These are phyloP conservation scores for Tolypocladium album DNA, from an alignment of 2,329 filamentous ascomycete genomes.

Conservation along the genomic window DNA sequence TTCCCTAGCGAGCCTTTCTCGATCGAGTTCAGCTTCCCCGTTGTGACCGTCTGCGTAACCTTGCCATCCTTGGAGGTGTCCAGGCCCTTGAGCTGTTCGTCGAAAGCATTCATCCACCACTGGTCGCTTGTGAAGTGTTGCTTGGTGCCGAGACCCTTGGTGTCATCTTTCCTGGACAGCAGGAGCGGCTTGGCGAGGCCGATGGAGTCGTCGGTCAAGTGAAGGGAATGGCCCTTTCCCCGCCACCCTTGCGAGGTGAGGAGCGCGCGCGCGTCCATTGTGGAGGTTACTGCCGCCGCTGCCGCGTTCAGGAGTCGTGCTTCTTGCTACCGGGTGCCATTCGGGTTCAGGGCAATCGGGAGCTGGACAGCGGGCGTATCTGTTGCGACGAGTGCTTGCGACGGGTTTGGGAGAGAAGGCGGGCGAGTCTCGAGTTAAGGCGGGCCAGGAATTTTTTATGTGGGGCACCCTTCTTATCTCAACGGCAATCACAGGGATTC, in stretches of 20 bases:
- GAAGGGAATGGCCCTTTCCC: slow-evolving; percentile 78
- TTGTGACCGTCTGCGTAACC: slow-evolving; percentile 44
- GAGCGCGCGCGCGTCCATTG: slow-evolving; percentile 77
- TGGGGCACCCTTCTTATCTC: background rate
- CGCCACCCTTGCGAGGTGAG: slow-evolving; percentile 84
- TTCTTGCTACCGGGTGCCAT: background rate
- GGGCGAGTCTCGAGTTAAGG: background rate
- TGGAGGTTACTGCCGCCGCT: background rate
- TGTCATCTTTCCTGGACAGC: slow-evolving; percentile 72
- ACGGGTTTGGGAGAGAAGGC: background rate
- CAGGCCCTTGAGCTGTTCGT: slow-evolving; percentile 76
- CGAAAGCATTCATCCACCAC: slow-evolving; percentile 96
- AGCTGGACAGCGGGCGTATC: background rate
- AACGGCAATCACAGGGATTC: too few relatives aligned
- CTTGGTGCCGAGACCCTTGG: slow-evolving; percentile 71
- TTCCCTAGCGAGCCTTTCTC: slow-evolving; percentile 39
- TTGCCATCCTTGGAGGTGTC: slow-evolving; percentile 49
- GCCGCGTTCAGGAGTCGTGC: background rate
- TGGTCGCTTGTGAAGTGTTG: slow-evolving; percentile 61
- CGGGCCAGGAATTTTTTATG: background rate
- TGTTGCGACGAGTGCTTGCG: background rate
- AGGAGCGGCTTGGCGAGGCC: slow-evolving; percentile 78
- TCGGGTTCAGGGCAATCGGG: background rate
- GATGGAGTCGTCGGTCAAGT: slow-evolving; percentile 58
- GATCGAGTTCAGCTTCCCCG: slow-evolving; percentile 45